Conservation (phyloP, 2,329 filamentous ascomycete species). For the Trichoderma koningiopsis region DNA sequence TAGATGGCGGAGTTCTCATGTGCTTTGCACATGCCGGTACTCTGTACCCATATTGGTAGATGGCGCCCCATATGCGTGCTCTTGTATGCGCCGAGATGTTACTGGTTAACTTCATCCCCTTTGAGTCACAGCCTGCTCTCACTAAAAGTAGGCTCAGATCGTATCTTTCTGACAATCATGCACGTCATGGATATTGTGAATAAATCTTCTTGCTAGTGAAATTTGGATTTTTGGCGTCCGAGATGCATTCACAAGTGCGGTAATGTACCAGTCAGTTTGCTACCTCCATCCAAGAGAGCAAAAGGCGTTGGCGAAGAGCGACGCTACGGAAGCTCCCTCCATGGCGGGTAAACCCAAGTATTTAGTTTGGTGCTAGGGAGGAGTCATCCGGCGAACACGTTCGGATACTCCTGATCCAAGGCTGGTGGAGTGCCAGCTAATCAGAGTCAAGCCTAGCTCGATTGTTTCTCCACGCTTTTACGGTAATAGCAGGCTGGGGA, state of each 20-base stretch:
- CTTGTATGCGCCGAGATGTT: background rate
- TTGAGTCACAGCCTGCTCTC: background rate
- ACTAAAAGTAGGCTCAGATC: background rate
- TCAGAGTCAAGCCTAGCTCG: background rate
- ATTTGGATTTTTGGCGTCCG: background rate
- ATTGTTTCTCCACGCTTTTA: slow-evolving; percentile 7
- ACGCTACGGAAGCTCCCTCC: background rate
- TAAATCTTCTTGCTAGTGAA: background rate
- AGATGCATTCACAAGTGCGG: background rate
- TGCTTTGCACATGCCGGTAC: background rate
- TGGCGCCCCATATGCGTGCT: background rate
- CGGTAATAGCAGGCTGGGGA: background rate
- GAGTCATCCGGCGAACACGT: slow-evolving; percentile 19
- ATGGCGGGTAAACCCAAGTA: background rate
- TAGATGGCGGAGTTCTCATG: background rate
- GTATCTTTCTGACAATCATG: background rate
- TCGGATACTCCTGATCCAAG: background rate
- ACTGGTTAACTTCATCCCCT: background rate
- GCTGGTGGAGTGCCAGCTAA: background rate
- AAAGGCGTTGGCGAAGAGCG: background rate
- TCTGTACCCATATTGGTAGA: background rate
- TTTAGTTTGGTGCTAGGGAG: background rate
- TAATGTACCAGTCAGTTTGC: background rate
- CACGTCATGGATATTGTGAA: background rate
- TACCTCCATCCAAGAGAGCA: background rate